phyloP scores from a whole-genome alignment of 129 eudicot species.

The Deinandra increscens region DNA sequence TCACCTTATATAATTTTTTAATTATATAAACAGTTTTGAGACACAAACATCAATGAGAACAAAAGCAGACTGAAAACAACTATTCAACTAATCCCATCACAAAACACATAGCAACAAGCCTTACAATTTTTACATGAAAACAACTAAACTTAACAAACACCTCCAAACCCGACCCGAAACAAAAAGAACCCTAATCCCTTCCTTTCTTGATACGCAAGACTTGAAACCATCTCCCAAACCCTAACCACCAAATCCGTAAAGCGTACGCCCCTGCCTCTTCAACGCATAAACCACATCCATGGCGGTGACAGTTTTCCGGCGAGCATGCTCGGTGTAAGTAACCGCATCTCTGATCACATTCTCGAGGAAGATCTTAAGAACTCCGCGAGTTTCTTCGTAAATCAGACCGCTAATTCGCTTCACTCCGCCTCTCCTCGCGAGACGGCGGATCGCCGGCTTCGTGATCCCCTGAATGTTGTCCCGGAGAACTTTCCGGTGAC shows the following conservation, averaged over 20 bases:
- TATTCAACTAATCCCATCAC: neutral
- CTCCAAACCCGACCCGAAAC: neutral
- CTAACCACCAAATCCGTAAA: constrained; percentile 38
- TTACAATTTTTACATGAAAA: constrained; percentile 3
- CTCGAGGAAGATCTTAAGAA: constrained; percentile 34
- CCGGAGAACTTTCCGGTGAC: constrained; percentile 46
- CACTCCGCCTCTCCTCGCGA: constrained; percentile 35
- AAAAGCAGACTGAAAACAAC: too few species aligned
- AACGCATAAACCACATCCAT: constrained; percentile 41
- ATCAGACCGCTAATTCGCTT: constrained; percentile 34
- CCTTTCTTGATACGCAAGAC: constrained; percentile 40
- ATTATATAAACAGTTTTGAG: too few species aligned
- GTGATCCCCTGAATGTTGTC: constrained; percentile 42
- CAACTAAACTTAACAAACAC: neutral
- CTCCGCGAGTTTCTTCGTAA: constrained; percentile 35
- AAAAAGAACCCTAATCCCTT: constrained; percentile 14
- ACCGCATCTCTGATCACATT: constrained; percentile 33
- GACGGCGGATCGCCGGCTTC: constrained; percentile 31
- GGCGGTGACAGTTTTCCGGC: constrained; percentile 36
- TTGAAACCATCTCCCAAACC: constrained; percentile 9
- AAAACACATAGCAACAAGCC: neutral
- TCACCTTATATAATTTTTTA: too few species aligned
- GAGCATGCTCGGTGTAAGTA: constrained; percentile 32
- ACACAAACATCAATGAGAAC: too few species aligned
- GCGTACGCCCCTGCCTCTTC: constrained; percentile 33